phyloP scores from a whole-genome alignment of 148 eudicot species.

The Linanthus parryae region DNA sequence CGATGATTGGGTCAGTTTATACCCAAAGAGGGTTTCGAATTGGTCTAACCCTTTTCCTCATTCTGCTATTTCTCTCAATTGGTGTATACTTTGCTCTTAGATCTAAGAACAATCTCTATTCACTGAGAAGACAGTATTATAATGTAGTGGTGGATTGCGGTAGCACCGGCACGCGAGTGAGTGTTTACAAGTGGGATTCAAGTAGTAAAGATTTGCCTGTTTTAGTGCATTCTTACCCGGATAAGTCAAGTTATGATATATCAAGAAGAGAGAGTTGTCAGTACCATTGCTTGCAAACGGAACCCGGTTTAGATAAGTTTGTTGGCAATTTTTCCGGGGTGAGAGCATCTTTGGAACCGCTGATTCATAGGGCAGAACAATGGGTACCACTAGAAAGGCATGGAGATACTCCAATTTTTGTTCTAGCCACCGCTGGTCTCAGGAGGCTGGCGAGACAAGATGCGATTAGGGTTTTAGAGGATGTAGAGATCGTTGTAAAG shows the following conservation, averaged over 20 bases:
- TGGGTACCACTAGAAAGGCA: slow-evolving; percentile 48
- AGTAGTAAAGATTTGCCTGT: slow-evolving; percentile 33
- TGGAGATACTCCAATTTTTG: slow-evolving; percentile 43
- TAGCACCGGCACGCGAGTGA: slow-evolving; percentile 82
- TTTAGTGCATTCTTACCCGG: slow-evolving; percentile 37
- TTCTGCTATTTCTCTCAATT: slow-evolving; percentile 24
- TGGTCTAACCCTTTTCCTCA: slow-evolving; percentile 18
- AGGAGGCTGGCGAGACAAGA: slow-evolving; percentile 43
- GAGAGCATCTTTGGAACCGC: slow-evolving; percentile 56
- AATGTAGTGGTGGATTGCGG: slow-evolving; percentile 91
- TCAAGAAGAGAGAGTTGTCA: slow-evolving; percentile 33
- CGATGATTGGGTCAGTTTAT: slow-evolving; percentile 13
- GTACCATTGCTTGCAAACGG: slow-evolving; percentile 77
- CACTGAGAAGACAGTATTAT: slow-evolving; percentile 27
- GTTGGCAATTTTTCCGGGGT: slow-evolving; percentile 52
- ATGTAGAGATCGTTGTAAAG: slow-evolving; percentile 51
- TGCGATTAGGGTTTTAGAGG: slow-evolving; percentile 38
- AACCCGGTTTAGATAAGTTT: slow-evolving; percentile 79
- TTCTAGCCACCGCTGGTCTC: slow-evolving; percentile 78
- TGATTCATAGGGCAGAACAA: slow-evolving; percentile 58
- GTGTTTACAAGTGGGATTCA: slow-evolving; percentile 49
- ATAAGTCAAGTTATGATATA: neutral
- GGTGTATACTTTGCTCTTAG: slow-evolving; percentile 20
- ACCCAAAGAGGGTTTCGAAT: slow-evolving; percentile 14
- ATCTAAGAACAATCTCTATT: slow-evolving; percentile 2